Conservation (phyloP, 352 stramenopile genomes). For the Globisporangium paroecandrum region DNA sequence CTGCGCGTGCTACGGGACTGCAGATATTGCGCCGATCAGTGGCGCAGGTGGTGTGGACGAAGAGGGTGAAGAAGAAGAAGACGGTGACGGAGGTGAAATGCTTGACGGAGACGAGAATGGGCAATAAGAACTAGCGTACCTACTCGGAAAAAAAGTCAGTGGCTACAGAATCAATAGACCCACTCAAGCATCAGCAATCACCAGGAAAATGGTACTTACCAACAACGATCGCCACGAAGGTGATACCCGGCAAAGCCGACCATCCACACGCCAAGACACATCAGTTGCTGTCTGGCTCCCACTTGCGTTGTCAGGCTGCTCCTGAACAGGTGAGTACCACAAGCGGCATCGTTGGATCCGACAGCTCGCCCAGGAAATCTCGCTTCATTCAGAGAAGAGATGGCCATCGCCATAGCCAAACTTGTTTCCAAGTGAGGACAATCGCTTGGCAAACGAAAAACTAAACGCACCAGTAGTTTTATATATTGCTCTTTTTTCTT, state of each 20-base stretch:
- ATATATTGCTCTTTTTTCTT: slow-evolving; percentile 8
- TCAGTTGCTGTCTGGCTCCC: neutral
- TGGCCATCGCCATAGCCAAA: neutral
- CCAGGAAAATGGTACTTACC: neutral
- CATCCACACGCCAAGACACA: neutral
- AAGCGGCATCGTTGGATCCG: neutral
- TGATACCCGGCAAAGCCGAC: slow-evolving; percentile 5
- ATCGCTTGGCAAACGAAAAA: neutral
- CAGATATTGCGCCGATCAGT: slow-evolving; percentile 58
- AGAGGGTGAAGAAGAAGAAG: slow-evolving; percentile 22
- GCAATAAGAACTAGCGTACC: neutral
- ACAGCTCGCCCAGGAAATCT: neutral
- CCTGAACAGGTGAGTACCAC: slow-evolving; percentile 2
- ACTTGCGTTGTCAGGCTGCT: neutral
- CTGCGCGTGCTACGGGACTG: slow-evolving; percentile 67
- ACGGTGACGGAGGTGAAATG: slow-evolving; percentile 21
- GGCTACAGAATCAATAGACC: neutral
- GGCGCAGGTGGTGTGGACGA: slow-evolving; percentile 14
- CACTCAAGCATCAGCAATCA: neutral
- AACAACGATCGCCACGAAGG: neutral
- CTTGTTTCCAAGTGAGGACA: neutral
- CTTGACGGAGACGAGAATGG: slow-evolving; percentile 25
- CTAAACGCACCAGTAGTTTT: slow-evolving; percentile 3
- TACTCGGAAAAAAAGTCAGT: neutral
- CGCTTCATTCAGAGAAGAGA: neutral